These are phyloP conservation scores for Bruguiera hainesii DNA, from an alignment of 441 rosid genomes.

Conservation along the genomic window DNA sequence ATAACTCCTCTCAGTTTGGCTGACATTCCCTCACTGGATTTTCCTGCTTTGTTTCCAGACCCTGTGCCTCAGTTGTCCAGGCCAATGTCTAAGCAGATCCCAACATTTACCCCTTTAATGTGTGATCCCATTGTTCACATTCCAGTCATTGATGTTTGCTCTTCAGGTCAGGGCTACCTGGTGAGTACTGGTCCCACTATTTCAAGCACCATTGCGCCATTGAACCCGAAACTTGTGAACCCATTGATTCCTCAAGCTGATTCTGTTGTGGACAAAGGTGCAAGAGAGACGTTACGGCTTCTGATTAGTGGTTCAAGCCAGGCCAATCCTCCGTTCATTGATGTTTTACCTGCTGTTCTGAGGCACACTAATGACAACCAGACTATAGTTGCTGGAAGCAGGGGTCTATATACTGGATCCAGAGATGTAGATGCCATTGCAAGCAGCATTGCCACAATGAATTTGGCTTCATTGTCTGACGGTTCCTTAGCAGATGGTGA, in stretches of 20 bases:
- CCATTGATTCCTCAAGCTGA: conserved; percentile 56
- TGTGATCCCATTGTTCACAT: conserved; percentile 92
- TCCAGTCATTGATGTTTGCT: conserved; percentile 83
- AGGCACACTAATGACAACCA: conserved; percentile 33
- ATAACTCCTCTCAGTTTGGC: conserved; percentile 50
- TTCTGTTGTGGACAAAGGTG: conserved; percentile 70
- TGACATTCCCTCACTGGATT: conserved; percentile 57
- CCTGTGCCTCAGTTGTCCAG: conserved; percentile 58
- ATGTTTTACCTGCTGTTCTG: conserved; percentile 45
- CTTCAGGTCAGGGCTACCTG: conserved; percentile 89
- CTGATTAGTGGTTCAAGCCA: conserved; percentile 71
- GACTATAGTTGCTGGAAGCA: conserved; percentile 44
- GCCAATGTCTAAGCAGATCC: conserved; percentile 59
- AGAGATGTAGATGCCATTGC: conserved; percentile 44
- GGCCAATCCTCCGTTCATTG: conserved; percentile 37
- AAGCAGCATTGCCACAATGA: conserved; percentile 34
- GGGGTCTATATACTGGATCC: conserved; percentile 56
- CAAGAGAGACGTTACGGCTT: conserved; percentile 81
- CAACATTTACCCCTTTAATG: conserved; percentile 73
- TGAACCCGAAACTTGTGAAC: conserved; percentile 47
- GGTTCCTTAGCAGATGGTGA: conserved; percentile 19
- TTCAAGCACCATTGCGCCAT: conserved; percentile 56
- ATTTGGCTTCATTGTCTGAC: conserved; percentile 43
- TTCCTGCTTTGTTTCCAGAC: conserved; percentile 60
- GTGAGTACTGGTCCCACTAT: conserved; percentile 78